A percentile compares a stretch with the other conserved stretches of the same genome.
Evolutionary conservation across 306 rosid genomes (phyloP).

Genomic region (Luffa acutangula): DNA sequence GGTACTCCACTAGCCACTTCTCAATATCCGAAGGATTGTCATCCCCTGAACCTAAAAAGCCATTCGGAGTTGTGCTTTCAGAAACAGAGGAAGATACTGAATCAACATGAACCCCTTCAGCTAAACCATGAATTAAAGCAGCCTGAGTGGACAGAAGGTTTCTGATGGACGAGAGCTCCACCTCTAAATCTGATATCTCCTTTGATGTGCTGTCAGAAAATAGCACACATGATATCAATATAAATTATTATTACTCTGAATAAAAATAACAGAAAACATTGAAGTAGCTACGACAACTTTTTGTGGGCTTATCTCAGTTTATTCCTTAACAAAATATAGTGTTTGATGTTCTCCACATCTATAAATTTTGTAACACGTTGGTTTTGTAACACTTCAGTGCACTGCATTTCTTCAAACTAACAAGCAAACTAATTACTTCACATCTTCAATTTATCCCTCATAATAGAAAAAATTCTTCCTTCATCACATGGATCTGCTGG

Average conservation of each 20-base stretch:
- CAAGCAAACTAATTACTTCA: neutral
- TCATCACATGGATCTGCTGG: neutral
- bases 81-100: slow-evolving; percentile 40
- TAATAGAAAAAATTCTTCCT: neutral
- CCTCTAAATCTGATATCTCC: slow-evolving; percentile 94
- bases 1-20: slow-evolving; percentile 85
- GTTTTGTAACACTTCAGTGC: neutral
- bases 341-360: neutral
- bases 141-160: slow-evolving; percentile 95
- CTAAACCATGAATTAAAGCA: slow-evolving; percentile 84
- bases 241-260: neutral
- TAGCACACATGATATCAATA: slow-evolving; percentile 20
- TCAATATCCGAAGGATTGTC: slow-evolving; percentile 61
- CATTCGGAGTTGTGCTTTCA: slow-evolving; percentile 34
- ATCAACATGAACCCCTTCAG: slow-evolving; percentile 79
- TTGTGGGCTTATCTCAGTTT: neutral
- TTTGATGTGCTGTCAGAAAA: slow-evolving; percentile 73
- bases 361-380: neutral
- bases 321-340: neutral
- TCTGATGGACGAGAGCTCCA: slow-evolving; percentile 92
- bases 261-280: neutral
- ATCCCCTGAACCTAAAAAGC: slow-evolving; percentile 35
- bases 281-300: neutral
- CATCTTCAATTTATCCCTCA: neutral
- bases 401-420: neutral